Conservation (phyloP, 1,139 yeast genomes). For the Debaryomyces psychrophilus region DNA sequence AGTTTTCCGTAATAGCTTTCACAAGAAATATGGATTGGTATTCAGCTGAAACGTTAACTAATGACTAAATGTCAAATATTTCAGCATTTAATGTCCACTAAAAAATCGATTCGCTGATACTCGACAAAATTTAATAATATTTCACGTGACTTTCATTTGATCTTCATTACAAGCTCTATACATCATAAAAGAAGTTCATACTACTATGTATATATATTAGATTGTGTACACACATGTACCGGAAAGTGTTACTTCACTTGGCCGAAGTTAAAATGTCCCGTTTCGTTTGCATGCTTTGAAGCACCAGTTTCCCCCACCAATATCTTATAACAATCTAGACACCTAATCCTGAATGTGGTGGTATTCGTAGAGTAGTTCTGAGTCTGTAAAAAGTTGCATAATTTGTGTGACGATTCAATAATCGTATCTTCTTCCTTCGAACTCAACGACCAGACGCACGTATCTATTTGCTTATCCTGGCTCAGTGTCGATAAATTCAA, state of each 20-base stretch:
- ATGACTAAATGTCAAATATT: neutral
- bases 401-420: constrained; percentile 37
- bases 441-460: constrained; percentile 39
- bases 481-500: constrained; percentile 27
- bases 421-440: constrained; percentile 31
- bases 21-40: constrained; percentile 4
- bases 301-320: constrained; percentile 72
- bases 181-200: neutral
- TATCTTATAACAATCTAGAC: constrained; percentile 56
- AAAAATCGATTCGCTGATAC: constrained; percentile 6
- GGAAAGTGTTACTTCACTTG: constrained; percentile 41
- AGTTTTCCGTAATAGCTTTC: constrained; percentile 2
- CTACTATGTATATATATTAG: neutral
- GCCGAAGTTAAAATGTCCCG: constrained; percentile 69
- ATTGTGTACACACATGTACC: neutral
- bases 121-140: constrained; percentile 6
- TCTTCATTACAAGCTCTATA: neutral
- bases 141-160: constrained; percentile 2
- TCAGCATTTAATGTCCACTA: constrained; percentile 4
- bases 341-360: constrained; percentile 58
- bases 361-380: constrained; percentile 71
- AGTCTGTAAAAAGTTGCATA: constrained; percentile 51
- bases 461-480: constrained; percentile 31
- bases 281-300: constrained; percentile 62
- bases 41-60: constrained; percentile 3